Evolutionary conservation across 2,329 filamentous ascomycete species (phyloP).

Genomic region (Stenocarpella maydis): DNA sequence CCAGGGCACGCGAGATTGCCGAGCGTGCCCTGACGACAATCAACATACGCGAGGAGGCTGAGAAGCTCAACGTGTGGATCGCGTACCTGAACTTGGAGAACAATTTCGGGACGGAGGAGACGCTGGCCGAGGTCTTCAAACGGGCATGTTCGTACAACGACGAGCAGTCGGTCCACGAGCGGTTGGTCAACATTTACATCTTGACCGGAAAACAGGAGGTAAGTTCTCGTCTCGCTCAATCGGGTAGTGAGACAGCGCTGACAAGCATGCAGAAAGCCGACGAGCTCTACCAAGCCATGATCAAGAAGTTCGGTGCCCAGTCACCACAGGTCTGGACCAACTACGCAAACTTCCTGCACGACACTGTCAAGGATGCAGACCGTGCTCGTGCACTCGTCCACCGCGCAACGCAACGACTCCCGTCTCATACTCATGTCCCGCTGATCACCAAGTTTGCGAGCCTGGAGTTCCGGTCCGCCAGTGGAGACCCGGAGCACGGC

Average conservation of each 20-base stretch:
- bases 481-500: conserved; percentile 87
- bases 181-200: conserved; percentile 93
- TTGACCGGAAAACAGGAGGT: conserved; percentile 86
- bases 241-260: background rate
- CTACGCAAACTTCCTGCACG: conserved; percentile 92
- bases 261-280: conserved; percentile 76
- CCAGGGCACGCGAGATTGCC: conserved; percentile 87
- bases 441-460: conserved; percentile 89
- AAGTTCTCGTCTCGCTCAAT: conserved; percentile 48
- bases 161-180: conserved; percentile 86
- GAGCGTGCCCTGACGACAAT: conserved; percentile 92
- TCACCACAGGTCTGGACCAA: conserved; percentile 88
- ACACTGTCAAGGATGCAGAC: conserved; percentile 73
- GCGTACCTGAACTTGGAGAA: conserved; percentile 95
- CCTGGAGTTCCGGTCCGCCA: conserved; percentile 85
- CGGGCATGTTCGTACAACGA: conserved; percentile 95
- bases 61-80: conserved; percentile 96
- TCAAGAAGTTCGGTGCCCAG: conserved; percentile 88
- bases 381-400: conserved; percentile 80
- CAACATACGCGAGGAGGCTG: conserved; percentile 86
- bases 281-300: conserved; percentile 82
- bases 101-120: conserved; percentile 84
- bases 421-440: conserved; percentile 67
- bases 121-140: conserved; percentile 86
- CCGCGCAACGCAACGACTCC: conserved; percentile 85